Evolutionary conservation across 805 yeast genomes (phyloP).

Genomic region (Phaffomyces opuntiae): DNA sequence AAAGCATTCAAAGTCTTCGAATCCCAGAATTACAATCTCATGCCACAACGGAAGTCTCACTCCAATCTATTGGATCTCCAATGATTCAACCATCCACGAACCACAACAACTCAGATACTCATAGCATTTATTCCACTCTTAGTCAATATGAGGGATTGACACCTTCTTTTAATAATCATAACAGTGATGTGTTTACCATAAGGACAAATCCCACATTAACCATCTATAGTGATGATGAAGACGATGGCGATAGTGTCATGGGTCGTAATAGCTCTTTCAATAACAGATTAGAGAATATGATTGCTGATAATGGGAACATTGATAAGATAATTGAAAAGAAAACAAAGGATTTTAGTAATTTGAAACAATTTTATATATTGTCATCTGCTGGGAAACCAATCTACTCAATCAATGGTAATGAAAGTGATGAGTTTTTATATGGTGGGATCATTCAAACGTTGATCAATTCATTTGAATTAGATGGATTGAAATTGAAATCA

Average conservation of each 20-base stretch:
- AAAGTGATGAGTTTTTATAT: conserved; percentile 53
- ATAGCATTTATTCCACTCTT: conserved; percentile 3
- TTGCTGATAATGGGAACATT: conserved; percentile 1
- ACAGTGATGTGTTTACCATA: conserved; percentile 15
- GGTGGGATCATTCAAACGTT: conserved; percentile 80
- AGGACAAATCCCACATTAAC: conserved; percentile 25
- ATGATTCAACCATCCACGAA: background rate
- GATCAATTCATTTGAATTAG: conserved; percentile 56
- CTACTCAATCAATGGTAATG: conserved; percentile 37
- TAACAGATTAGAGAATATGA: conserved; percentile 19
- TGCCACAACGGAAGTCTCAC: conserved; percentile 28
- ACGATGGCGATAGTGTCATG: conserved; percentile 5
- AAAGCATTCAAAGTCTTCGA: conserved; percentile 9
- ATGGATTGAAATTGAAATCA: conserved; percentile 32
- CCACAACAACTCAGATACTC: background rate
- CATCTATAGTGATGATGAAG: conserved; percentile 21
- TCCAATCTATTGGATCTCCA: conserved; percentile 9
- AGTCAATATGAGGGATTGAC: conserved; percentile 1
- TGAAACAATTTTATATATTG: conserved; percentile 70
- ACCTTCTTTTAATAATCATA: conserved; percentile 6
- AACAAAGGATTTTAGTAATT: too few relatives aligned
- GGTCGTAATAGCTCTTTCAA: conserved; percentile 7
- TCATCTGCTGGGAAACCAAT: conserved; percentile 88
- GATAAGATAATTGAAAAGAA: too few relatives aligned
- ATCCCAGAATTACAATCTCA: conserved; percentile 22